phyloP scores from a whole-genome alignment of 139 green algal species.

The Closterium sp. region DNA sequence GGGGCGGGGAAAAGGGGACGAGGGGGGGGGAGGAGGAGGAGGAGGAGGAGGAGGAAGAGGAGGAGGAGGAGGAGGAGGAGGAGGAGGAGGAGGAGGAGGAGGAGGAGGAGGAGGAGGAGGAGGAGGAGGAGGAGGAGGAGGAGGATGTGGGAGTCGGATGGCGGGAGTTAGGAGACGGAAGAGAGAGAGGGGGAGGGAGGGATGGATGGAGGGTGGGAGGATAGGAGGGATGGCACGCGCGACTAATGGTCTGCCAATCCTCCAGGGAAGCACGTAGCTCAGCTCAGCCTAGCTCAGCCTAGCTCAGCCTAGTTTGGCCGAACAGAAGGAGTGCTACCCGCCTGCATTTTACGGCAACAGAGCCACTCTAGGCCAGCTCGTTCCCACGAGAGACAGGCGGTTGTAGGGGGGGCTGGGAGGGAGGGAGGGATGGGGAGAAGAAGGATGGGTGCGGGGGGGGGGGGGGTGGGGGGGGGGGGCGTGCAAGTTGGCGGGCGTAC shows the following conservation, averaged over 20 bases:
- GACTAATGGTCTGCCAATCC: not conserved
- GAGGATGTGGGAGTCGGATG: not conserved
- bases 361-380: too few species aligned
- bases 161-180: too few species aligned
- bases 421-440: not conserved
- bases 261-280: not conserved
- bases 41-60: not conserved
- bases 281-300: too few species aligned
- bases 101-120: not conserved
- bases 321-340: not conserved
- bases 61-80: not conserved
- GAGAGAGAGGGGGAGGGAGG: not conserved
- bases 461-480: not conserved
- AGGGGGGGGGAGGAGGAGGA: not conserved
- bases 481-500: not conserved
- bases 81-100: not conserved
- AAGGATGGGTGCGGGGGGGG: constrained; percentile 6
- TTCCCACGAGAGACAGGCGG: too few species aligned
- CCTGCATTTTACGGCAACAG: not conserved
- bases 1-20: not conserved
- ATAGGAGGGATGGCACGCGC: not conserved
- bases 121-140: not conserved
- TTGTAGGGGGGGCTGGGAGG: not conserved
- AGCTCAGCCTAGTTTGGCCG: too few species aligned
- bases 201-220: not conserved